These are phyloP conservation scores for Purshia tridentata DNA, from an alignment of 306 rosid species.

Conservation along the genomic window DNA sequence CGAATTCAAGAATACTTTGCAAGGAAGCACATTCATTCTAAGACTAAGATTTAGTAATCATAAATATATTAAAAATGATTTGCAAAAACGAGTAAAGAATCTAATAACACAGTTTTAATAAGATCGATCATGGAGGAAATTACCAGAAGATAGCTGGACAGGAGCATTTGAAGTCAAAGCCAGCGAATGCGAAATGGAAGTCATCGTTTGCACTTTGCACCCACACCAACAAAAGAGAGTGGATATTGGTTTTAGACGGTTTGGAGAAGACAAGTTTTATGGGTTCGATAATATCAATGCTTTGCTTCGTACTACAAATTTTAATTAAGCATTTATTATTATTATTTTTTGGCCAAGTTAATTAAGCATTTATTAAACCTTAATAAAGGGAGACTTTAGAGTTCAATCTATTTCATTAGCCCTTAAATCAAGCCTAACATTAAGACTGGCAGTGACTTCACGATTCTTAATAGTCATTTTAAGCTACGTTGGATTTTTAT, in stretches of 20 bases:
- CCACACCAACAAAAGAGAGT: not conserved
- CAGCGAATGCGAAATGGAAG: constrained; percentile 61
- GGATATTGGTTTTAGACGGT: not conserved
- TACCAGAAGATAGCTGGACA: constrained; percentile 42
- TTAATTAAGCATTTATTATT: not conserved
- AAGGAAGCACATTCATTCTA: not conserved
- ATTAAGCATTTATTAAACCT: too few species aligned
- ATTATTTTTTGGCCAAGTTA: too few species aligned
- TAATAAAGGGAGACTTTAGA: too few species aligned
- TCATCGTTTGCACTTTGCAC: constrained; percentile 34
- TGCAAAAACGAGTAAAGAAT: not conserved
- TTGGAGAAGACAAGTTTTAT: not conserved
- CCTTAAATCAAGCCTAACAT: too few species aligned
- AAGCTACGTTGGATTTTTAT: too few species aligned
- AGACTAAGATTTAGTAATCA: not conserved
- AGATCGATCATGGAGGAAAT: constrained; percentile 16
- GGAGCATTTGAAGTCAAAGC: constrained; percentile 36
- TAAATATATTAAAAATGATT: not conserved
- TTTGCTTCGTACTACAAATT: not conserved
- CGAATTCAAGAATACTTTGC: not conserved
- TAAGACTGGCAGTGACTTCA: too few species aligned
- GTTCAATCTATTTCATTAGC: too few species aligned
- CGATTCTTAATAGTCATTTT: too few species aligned
- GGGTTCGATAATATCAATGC: constrained; percentile 46
- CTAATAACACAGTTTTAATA: not conserved